These are phyloP conservation scores for Pachysolen tannophilus DNA, from an alignment of 805 yeast species.

Conservation along the genomic window DNA sequence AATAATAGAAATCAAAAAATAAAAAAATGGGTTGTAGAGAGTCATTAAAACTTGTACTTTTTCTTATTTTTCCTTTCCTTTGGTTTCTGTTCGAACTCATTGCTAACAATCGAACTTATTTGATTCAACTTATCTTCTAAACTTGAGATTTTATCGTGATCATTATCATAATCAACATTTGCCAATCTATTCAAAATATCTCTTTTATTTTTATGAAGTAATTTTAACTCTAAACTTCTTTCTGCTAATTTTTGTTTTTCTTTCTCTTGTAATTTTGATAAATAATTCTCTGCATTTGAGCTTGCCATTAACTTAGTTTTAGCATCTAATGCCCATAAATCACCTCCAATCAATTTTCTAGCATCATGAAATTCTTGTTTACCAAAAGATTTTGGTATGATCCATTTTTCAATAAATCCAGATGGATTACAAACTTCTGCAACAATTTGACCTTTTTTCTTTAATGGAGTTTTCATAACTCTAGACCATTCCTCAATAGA, in stretches of 20 bases:
- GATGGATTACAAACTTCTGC: conserved; percentile 73
- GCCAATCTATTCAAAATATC: conserved; percentile 16
- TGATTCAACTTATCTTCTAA: conserved; percentile 16
- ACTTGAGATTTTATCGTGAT: conserved; percentile 16
- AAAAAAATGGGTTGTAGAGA: too few relatives aligned
- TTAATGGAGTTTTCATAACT: conserved; percentile 60
- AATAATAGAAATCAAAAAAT: too few relatives aligned
- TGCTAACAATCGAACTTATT: conserved; percentile 12
- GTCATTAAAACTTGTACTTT: neutral
- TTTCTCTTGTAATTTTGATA: conserved; percentile 25
- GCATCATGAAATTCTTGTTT: conserved; percentile 83
- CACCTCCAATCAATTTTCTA: conserved; percentile 77
- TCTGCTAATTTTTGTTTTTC: conserved; percentile 15
- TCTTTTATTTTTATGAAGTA: conserved; percentile 16
- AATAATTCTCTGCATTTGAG: conserved; percentile 22
- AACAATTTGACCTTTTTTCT: conserved; percentile 75
- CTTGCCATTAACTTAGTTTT: conserved; percentile 38
- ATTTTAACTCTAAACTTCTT: conserved; percentile 4
- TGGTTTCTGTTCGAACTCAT: conserved; percentile 4
- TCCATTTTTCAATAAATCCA: conserved; percentile 83
- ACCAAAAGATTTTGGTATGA: conserved; percentile 69
- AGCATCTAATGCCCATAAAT: conserved; percentile 73
- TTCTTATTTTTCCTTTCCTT: neutral
- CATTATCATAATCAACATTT: conserved; percentile 12
- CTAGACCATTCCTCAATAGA: conserved; percentile 56